Evolutionary conservation across 371 early-diverging fungal species (phyloP).

Genomic region (Funneliformis caledonium): DNA sequence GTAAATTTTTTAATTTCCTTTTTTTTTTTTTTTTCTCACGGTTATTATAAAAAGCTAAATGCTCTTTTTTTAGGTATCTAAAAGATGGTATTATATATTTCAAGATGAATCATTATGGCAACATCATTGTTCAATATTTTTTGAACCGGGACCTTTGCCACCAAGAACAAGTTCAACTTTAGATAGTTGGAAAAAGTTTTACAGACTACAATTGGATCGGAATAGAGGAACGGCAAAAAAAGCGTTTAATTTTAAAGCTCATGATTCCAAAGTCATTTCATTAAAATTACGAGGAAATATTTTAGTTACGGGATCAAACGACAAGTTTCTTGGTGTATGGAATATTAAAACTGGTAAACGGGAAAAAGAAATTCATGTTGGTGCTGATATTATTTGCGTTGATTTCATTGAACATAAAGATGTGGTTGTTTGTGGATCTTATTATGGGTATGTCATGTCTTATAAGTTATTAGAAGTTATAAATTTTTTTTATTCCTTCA

Average conservation of each 20-base stretch:
- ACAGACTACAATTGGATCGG: constrained; percentile 1
- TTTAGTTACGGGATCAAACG: constrained; percentile 96
- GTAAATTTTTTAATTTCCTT: background rate
- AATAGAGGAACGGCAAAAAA: constrained; percentile 47
- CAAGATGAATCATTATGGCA: constrained; percentile 11
- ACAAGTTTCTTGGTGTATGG: constrained; percentile 96
- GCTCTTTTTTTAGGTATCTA: background rate
- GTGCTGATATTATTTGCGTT: constrained; percentile 45
- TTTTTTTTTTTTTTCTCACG: background rate
- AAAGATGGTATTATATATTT: constrained; percentile 12
- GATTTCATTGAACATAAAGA: constrained; percentile 32
- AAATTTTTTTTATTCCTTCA: background rate
- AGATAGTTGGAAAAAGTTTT: constrained; percentile 11
- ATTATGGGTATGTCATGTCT: constrained; percentile 12
- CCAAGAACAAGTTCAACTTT: constrained; percentile 1
- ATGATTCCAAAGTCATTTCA: constrained; percentile 98
- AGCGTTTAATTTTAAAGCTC: constrained; percentile 84
- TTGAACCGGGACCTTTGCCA: background rate
- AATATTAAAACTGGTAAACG: constrained; percentile 85
- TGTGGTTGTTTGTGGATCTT: constrained; percentile 24
- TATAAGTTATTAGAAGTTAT: background rate
- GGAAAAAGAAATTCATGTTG: constrained; percentile 78
- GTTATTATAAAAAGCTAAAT: background rate
- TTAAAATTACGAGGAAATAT: constrained; percentile 85
- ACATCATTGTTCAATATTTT: background rate